Conservation (phyloP, 768 basidiomycete genomes). For the Pleurotus citrinopileatus region DNA sequence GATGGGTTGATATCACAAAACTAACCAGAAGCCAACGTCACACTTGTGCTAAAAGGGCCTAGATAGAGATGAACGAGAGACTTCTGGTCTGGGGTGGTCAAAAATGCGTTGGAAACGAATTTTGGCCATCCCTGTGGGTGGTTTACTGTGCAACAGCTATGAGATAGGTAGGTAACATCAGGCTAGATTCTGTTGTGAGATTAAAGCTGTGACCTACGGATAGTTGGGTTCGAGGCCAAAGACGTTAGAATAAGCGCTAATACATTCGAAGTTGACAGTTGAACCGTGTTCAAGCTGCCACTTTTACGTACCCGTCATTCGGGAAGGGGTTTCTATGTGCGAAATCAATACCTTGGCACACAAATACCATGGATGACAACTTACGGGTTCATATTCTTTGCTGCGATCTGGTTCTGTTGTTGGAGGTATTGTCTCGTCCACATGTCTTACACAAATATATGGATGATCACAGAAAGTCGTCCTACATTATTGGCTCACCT, state of each 20-base stretch:
- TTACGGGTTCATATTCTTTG: slow-evolving; percentile 53
- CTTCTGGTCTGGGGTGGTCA: slow-evolving; percentile 41
- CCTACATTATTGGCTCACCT: slow-evolving; percentile 29
- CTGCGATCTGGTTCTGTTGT: slow-evolving; percentile 55
- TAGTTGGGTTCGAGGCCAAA: slow-evolving; percentile 51
- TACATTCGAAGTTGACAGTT: neutral
- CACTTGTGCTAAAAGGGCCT: slow-evolving; percentile 42
- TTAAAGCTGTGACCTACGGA: slow-evolving; percentile 28
- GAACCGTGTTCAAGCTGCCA: neutral
- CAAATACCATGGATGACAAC: slow-evolving; percentile 12
- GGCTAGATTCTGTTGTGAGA: neutral
- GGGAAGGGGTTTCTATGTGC: slow-evolving; percentile 47
- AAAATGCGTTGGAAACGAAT: slow-evolving; percentile 49
- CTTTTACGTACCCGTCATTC: slow-evolving; percentile 39
- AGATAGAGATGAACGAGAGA: slow-evolving; percentile 47
- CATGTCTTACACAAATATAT: slow-evolving; percentile 37
- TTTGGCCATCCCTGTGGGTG: slow-evolving; percentile 56
- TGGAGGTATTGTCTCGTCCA: slow-evolving; percentile 60
- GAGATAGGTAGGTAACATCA: neutral
- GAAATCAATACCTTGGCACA: neutral
- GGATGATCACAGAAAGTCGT: too few species aligned
- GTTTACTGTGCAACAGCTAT: slow-evolving; percentile 50
- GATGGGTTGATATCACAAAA: neutral
- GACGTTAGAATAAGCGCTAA: slow-evolving; percentile 41
- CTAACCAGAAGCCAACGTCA: slow-evolving; percentile 37